Evolutionary conservation across 371 early-diverging fungal species (phyloP).

Genomic region (Rhizomucor miehei): DNA sequence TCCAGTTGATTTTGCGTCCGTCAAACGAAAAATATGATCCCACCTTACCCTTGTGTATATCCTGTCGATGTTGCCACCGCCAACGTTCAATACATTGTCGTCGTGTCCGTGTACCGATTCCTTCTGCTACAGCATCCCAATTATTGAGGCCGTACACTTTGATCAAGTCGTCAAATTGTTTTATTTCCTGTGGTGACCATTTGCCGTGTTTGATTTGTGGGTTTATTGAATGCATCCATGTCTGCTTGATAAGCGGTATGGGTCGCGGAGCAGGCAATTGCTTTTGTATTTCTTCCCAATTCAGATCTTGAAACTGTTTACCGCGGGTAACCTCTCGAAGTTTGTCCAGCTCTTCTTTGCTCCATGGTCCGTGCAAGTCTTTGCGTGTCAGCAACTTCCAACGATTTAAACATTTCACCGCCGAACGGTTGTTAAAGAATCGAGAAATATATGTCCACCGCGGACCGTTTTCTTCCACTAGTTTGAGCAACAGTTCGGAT

Average conservation of each 20-base stretch:
- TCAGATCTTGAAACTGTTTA: conserved; percentile 4
- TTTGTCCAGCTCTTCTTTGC: conserved; percentile 18
- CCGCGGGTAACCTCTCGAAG: conserved; percentile 16
- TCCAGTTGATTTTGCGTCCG: too few species aligned
- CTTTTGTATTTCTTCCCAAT: conserved; percentile 26
- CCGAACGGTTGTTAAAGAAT: conserved; percentile 18
- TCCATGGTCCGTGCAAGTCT: conserved; percentile 25
- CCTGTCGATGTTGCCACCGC: conserved; percentile 28
- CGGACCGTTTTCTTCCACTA: conserved; percentile 2
- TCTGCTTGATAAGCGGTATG: conserved; percentile 15
- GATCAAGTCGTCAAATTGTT: conserved; percentile 11
- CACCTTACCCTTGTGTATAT: conserved; percentile 11
- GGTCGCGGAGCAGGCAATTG: conserved; percentile 22
- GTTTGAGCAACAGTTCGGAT: conserved; percentile 1
- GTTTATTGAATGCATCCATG: conserved; percentile 24
- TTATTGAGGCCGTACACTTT: conserved; percentile 11
- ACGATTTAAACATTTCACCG: conserved; percentile 15
- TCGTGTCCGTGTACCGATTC: conserved; percentile 23
- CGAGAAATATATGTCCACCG: conserved; percentile 12
- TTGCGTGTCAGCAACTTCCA: conserved; percentile 10
- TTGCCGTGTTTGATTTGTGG: conserved; percentile 30
- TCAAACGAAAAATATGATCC: too few species aligned
- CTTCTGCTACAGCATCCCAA: conserved; percentile 15
- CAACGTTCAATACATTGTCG: conserved; percentile 43
- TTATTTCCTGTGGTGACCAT: conserved; percentile 31